phyloP scores from a whole-genome alignment of 2,329 filamentous ascomycete species.

The Hymenoscyphus occultus region DNA sequence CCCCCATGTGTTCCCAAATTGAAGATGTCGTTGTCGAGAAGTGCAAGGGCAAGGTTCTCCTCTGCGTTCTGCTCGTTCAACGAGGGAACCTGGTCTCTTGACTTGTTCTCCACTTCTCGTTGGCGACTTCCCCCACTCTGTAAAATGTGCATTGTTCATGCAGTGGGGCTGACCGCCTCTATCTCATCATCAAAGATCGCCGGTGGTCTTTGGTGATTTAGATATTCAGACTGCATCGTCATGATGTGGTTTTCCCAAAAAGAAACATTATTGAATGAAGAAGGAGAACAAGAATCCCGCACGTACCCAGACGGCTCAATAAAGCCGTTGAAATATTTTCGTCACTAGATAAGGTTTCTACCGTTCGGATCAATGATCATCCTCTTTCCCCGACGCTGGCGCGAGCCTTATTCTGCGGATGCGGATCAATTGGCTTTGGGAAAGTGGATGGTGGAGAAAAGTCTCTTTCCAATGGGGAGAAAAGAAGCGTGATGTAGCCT shows the following conservation, averaged over 20 bases:
- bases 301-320: background rate
- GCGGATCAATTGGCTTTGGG: background rate
- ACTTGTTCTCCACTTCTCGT: background rate
- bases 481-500: background rate
- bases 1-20: background rate
- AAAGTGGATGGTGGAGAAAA: background rate
- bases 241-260: background rate
- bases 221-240: background rate
- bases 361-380: slow-evolving; percentile 6
- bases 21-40: background rate
- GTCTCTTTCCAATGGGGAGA: background rate
- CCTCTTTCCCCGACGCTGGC: slow-evolving; percentile 8
- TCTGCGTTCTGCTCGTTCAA: background rate
- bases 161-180: slow-evolving; percentile 2
- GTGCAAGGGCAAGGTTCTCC: slow-evolving; percentile 2
- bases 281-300: background rate
- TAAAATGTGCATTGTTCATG: background rate
- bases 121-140: background rate
- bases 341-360: slow-evolving; percentile 1
- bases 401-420: slow-evolving; percentile 7
- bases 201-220: background rate
- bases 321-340: slow-evolving; percentile 1
- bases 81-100: background rate
- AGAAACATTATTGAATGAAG: background rate
- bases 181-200: background rate